Percentiles rank a stretch among this genome's conserved stretches.
Conservation (phyloP, 257 asterid genomes). For the Solanum infundibuliforme region DNA sequence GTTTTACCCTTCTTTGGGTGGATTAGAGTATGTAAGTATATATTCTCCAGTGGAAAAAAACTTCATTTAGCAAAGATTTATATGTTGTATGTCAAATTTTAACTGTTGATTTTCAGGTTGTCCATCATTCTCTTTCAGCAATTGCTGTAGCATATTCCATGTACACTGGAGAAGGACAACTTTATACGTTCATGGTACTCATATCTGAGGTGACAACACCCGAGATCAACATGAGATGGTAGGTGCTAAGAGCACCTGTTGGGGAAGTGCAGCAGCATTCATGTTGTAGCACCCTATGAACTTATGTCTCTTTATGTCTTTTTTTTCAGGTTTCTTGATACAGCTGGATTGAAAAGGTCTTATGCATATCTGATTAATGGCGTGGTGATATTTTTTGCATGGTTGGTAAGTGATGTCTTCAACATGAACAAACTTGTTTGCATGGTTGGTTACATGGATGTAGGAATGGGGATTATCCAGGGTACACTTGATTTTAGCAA, state of each 20-base stretch:
- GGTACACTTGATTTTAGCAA: background rate
- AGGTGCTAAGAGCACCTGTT: conserved; percentile 3
- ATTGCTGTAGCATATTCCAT: conserved; percentile 82
- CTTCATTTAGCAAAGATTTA: background rate
- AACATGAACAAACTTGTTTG: background rate
- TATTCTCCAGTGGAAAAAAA: background rate
- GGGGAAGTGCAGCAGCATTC: background rate
- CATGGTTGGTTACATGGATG: background rate
- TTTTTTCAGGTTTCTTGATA: conserved; percentile 72
- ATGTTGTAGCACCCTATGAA: background rate
- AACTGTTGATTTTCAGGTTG: conserved; percentile 54
- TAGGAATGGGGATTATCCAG: background rate
- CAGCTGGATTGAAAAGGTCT: conserved; percentile 78
- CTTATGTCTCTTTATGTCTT: conserved; percentile 17
- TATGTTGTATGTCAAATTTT: conserved; percentile 1
- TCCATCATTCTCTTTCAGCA: conserved; percentile 90
- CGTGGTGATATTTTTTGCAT: conserved; percentile 62
- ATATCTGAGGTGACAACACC: conserved; percentile 95
- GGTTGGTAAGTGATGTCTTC: conserved; percentile 58
- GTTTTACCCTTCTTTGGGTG: conserved; percentile 90
- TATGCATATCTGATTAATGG: conserved; percentile 70
- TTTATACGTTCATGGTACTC: conserved; percentile 94
- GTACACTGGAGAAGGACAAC: conserved; percentile 91
- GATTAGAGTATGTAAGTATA: conserved; percentile 81
- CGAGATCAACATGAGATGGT: conserved; percentile 91